Percentiles rank a stretch among this genome's conserved stretches.
Evolutionary conservation across 495 filamentous ascomycete species (phyloP).

Genomic region (Hyaloscypha finlandica): DNA sequence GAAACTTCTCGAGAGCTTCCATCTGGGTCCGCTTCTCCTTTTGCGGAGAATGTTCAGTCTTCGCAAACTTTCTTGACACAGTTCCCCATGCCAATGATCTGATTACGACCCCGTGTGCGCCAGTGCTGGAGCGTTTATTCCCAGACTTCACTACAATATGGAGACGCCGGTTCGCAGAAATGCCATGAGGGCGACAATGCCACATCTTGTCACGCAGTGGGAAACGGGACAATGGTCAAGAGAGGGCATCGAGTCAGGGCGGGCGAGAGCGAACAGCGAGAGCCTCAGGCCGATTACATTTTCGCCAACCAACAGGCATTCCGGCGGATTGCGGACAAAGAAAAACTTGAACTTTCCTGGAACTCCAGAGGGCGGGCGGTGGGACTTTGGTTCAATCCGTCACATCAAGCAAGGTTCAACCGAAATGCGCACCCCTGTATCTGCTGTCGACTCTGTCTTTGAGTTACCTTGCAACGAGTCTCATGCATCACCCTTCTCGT

Average conservation of each 20-base stretch:
- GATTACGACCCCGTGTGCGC: background rate
- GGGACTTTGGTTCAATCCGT: conserved; percentile 22
- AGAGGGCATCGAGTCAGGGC: background rate
- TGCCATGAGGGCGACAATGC: conserved; percentile 14
- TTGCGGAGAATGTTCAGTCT: background rate
- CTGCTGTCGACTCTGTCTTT: conserved; percentile 27
- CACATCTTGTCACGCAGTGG: conserved; percentile 28
- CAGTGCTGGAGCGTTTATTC: background rate
- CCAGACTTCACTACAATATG: background rate
- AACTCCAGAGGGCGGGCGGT: conserved; percentile 14
- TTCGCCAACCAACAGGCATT: background rate
- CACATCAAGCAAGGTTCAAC: conserved; percentile 19
- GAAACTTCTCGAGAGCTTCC: conserved; percentile 12
- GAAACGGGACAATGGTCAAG: conserved; percentile 5
- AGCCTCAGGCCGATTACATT: conserved; percentile 9
- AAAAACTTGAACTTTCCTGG: conserved; percentile 10
- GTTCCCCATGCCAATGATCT: background rate
- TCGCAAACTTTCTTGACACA: background rate
- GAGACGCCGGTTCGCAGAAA: background rate
- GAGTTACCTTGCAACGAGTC: conserved; percentile 14
- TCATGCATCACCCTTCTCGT: conserved; percentile 22
- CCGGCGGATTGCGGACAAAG: background rate
- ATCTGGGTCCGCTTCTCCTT: background rate
- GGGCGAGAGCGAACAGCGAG: background rate
- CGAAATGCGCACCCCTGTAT: conserved; percentile 14